A percentile compares a stretch with the other conserved stretches of the same genome.
These are phyloP conservation scores for Neurospora sp. DNA, from an alignment of 495 filamentous ascomycete genomes.

Conservation along the genomic window DNA sequence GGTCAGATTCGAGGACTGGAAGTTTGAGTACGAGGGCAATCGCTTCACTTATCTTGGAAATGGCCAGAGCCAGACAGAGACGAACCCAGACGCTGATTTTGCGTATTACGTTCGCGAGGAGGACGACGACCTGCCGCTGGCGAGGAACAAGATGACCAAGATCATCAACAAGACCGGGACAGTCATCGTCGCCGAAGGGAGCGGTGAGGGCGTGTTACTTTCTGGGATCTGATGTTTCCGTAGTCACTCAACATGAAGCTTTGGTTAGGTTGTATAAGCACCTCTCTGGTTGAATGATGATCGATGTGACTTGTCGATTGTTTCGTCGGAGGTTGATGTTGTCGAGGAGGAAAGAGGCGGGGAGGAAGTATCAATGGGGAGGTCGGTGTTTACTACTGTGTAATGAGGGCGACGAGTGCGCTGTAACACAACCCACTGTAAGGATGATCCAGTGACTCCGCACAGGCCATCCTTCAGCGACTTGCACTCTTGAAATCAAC, in stretches of 20 bases:
- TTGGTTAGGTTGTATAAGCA: background rate
- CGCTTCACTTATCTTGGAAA: background rate
- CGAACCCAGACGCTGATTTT: background rate
- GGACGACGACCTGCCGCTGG: background rate
- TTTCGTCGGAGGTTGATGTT: background rate
- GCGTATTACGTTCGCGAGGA: background rate
- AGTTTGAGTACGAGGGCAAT: background rate
- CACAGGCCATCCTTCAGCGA: background rate
- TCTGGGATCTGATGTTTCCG: background rate
- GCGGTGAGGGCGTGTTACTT: background rate
- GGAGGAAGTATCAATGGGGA: background rate
- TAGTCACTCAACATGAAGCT: background rate
- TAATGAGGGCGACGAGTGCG: background rate
- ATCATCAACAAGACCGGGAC: background rate
- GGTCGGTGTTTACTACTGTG: background rate
- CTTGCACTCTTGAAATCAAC: background rate
- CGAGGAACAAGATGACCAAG: background rate
- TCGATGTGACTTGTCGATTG: background rate
- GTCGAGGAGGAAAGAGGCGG: background rate
- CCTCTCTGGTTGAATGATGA: background rate
- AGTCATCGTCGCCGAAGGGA: background rate
- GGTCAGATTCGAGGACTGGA: background rate
- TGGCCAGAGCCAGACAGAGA: background rate
- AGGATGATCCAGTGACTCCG: background rate
- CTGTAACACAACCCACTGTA: background rate